These are phyloP conservation scores for Aspergillus sp. DNA, from an alignment of 2,329 filamentous ascomycete species.

Conservation along the genomic window DNA sequence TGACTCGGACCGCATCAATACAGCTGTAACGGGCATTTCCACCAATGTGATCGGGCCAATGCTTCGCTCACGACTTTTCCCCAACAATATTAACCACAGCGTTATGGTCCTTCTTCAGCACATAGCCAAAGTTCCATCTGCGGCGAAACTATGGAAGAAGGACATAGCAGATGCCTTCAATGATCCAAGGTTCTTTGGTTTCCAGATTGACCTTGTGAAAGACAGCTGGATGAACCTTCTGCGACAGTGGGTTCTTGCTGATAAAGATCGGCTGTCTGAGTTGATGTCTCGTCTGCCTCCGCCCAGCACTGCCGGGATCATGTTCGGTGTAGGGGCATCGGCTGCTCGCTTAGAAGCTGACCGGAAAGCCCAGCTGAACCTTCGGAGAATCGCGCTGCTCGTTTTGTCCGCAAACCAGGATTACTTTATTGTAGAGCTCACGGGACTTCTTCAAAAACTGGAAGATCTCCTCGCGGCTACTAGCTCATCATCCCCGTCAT, in stretches of 20 bases:
- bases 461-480: slow-evolving; percentile 83
- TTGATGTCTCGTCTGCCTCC: slow-evolving; percentile 72
- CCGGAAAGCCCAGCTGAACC: slow-evolving; percentile 82
- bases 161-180: slow-evolving; percentile 91
- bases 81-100: slow-evolving; percentile 71
- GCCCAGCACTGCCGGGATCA: slow-evolving; percentile 89
- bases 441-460: slow-evolving; percentile 71
- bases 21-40: slow-evolving; percentile 75
- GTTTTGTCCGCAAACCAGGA: slow-evolving; percentile 73
- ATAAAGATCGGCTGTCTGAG: slow-evolving; percentile 85
- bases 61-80: slow-evolving; percentile 79
- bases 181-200: slow-evolving; percentile 79
- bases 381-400: slow-evolving; percentile 75
- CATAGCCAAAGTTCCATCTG: slow-evolving; percentile 70
- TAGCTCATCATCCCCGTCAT: slow-evolving; percentile 84
- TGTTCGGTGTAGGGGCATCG: slow-evolving; percentile 96
- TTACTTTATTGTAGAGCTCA: slow-evolving; percentile 72
- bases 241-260: slow-evolving; percentile 75
- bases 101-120: slow-evolving; percentile 71
- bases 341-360: slow-evolving; percentile 94
- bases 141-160: slow-evolving; percentile 87
- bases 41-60: slow-evolving; percentile 76
- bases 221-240: slow-evolving; percentile 78
- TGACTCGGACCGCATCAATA: slow-evolving; percentile 76
- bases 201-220: slow-evolving; percentile 60